These are phyloP conservation scores for Fonticula alba DNA, from an alignment of 78 protist genomes.

Conservation along the genomic window DNA sequence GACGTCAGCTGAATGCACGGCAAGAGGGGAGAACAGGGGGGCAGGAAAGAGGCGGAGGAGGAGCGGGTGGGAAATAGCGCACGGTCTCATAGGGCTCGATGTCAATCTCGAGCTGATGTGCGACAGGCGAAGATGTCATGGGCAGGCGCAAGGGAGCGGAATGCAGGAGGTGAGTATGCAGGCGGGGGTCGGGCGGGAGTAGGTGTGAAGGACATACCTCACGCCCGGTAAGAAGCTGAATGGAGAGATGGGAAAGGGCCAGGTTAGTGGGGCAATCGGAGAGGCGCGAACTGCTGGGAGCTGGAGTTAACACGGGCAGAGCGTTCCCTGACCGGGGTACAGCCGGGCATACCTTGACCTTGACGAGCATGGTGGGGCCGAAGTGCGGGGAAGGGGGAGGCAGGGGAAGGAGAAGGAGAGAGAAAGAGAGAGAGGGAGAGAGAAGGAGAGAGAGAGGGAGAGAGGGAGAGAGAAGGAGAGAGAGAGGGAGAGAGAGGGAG, in stretches of 20 bases:
- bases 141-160: not conserved
- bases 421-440: not conserved
- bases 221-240: slow-evolving; percentile 55
- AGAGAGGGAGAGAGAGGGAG: slow-evolving; percentile 1
- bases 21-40: not conserved
- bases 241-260: not conserved
- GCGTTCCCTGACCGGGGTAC: not conserved
- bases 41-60: too few relatives aligned
- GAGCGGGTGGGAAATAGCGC: not conserved
- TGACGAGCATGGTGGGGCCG: not conserved
- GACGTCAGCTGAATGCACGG: not conserved
- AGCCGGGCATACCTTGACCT: not conserved
- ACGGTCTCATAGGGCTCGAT: slow-evolving; percentile 56
- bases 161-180: not conserved
- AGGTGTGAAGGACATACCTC: slow-evolving; percentile 14
- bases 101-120: slow-evolving; percentile 39
- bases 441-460: not conserved
- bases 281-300: not conserved
- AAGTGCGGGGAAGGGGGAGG: not conserved
- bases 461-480: not conserved
- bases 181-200: not conserved
- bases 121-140: not conserved
- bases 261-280: not conserved
- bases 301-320: not conserved
- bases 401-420: not conserved